These are phyloP conservation scores for Rosa persica DNA, from an alignment of 306 rosid genomes.

Conservation along the genomic window DNA sequence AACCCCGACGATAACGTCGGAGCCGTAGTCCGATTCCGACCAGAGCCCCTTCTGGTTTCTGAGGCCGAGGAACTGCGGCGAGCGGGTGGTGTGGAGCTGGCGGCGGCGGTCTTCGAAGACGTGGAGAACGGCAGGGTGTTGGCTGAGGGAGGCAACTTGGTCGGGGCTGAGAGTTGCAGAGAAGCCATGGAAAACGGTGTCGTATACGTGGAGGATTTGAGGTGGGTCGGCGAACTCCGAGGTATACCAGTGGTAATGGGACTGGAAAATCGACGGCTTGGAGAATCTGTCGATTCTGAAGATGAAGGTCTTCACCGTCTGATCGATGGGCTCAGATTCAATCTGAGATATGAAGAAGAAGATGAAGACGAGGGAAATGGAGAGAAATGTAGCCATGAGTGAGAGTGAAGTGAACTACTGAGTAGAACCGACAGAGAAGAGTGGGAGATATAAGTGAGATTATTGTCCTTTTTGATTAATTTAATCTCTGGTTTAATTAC, in stretches of 20 bases:
- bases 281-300: conserved; percentile 52
- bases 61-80: conserved; percentile 92
- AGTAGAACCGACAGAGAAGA: background rate
- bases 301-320: conserved; percentile 57
- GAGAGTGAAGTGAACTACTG: conserved; percentile 12
- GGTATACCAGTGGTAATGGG: conserved; percentile 81
- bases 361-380: conserved; percentile 18
- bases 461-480: background rate
- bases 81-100: conserved; percentile 85
- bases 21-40: conserved; percentile 90
- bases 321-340: conserved; percentile 9
- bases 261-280: conserved; percentile 73
- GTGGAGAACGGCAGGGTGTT: conserved; percentile 67
- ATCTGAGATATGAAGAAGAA: conserved; percentile 20
- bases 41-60: conserved; percentile 86
- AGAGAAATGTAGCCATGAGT: conserved; percentile 22
- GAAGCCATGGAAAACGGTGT: conserved; percentile 85
- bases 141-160: conserved; percentile 37
- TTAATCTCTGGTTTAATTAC: background rate
- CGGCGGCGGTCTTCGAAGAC: conserved; percentile 74
- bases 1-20: conserved; percentile 76
- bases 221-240: conserved; percentile 62
- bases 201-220: conserved; percentile 61
- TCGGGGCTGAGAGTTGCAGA: conserved; percentile 58
- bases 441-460: background rate